These are phyloP conservation scores for Cercospora beticola DNA, from an alignment of 2,329 filamentous ascomycete genomes.

Conservation along the genomic window DNA sequence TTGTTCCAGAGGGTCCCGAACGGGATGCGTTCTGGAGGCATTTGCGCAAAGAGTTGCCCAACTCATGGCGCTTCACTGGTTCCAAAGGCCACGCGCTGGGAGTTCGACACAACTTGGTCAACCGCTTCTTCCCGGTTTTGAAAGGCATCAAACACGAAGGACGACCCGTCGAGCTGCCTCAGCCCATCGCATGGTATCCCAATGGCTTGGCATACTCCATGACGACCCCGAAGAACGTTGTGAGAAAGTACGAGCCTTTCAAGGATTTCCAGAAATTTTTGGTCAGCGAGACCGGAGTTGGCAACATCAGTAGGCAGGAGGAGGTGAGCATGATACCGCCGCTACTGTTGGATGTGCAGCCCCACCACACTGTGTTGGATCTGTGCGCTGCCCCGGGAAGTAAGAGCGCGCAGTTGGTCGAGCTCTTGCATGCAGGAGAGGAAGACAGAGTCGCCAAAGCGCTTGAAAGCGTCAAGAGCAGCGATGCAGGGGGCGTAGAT, in stretches of 20 bases:
- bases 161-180: conserved; percentile 75
- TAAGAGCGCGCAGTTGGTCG: conserved; percentile 92
- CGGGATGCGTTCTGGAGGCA: conserved; percentile 79
- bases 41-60: conserved; percentile 81
- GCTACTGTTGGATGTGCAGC: conserved; percentile 83
- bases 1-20: conserved; percentile 72
- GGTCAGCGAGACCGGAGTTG: conserved; percentile 93
- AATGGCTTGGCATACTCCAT: conserved; percentile 95
- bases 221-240: conserved; percentile 94
- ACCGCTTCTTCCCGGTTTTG: conserved; percentile 88
- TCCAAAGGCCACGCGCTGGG: conserved; percentile 93
- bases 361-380: conserved; percentile 90
- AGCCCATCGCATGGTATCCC: conserved; percentile 86
- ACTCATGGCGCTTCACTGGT: conserved; percentile 96
- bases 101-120: conserved; percentile 83
- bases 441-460: conserved; percentile 78
- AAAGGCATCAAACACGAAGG: conserved; percentile 81
- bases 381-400: conserved; percentile 96
- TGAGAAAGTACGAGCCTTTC: conserved; percentile 91
- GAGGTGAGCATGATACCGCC: conserved; percentile 99
- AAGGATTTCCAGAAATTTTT: conserved; percentile 96
- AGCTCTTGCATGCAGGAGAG: conserved; percentile 90
- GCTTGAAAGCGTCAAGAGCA: conserved; percentile 59
- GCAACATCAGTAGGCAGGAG: conserved; percentile 96
- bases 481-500: conserved; percentile 45